Evolutionary conservation across 352 stramenopile genomes (phyloP).

Genomic region (Thalassiosira mediterranea): DNA sequence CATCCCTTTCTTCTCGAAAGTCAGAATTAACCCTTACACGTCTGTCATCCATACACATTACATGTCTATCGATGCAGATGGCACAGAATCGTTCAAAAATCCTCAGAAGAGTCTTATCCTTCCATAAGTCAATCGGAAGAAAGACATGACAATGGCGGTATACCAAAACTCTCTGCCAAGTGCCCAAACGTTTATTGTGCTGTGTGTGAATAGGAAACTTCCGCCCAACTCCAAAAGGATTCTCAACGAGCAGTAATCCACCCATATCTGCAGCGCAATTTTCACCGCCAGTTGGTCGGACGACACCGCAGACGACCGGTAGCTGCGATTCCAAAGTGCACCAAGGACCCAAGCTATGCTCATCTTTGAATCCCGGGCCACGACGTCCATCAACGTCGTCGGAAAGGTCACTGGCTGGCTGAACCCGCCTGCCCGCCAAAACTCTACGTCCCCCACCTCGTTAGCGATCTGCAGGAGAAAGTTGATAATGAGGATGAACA

Average conservation of each 20-base stretch:
- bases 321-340: slow-evolving; percentile 35
- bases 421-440: slow-evolving; percentile 41
- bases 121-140: slow-evolving; percentile 34
- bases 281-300: slow-evolving; percentile 23
- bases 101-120: slow-evolving; percentile 11
- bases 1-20: too few species aligned
- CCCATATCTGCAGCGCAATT: slow-evolving; percentile 33
- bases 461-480: slow-evolving; percentile 46
- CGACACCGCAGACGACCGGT: slow-evolving; percentile 29
- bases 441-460: slow-evolving; percentile 23
- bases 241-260: slow-evolving; percentile 46
- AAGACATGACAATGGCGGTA: slow-evolving; percentile 46
- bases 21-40: too few species aligned
- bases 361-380: slow-evolving; percentile 52
- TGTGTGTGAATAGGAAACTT: slow-evolving; percentile 30
- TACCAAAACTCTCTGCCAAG: slow-evolving; percentile 41
- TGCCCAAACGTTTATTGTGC: slow-evolving; percentile 11
- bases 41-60: too few species aligned
- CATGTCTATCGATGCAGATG: too few species aligned
- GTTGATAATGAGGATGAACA: slow-evolving; percentile 45
- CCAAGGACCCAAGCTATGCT: slow-evolving; percentile 38
- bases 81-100: too few species aligned
- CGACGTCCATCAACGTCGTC: slow-evolving; percentile 22
- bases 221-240: slow-evolving; percentile 30
- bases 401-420: slow-evolving; percentile 39